Percentiles rank a stretch among this genome's conserved stretches.
phyloP scores from a whole-genome alignment of 495 filamentous ascomycete species.

The Neurospora terricola region DNA sequence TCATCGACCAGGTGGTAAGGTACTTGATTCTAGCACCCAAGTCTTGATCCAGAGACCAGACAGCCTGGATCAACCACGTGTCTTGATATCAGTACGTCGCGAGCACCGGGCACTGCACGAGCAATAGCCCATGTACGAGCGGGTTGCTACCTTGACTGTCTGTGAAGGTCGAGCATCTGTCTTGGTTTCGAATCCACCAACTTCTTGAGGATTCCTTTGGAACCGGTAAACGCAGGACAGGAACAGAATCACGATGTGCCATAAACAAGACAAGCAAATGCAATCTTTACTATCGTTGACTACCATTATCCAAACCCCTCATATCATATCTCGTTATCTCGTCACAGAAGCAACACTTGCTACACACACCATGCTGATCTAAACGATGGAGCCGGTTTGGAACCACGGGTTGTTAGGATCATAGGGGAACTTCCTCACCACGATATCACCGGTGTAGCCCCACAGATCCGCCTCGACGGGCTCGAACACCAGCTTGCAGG shows the following conservation, averaged over 20 bases:
- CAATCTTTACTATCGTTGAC: neutral
- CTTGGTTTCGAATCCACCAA: neutral
- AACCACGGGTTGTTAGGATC: conserved; percentile 27
- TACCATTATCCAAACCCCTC: neutral
- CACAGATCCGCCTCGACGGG: conserved; percentile 19
- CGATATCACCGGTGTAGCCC: conserved; percentile 32
- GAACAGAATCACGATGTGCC: neutral
- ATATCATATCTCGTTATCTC: neutral
- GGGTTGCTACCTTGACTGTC: too few species aligned
- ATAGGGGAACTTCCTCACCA: conserved; percentile 39
- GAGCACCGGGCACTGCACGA: too few species aligned
- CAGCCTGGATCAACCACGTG: neutral
- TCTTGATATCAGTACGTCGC: neutral
- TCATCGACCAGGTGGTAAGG: too few species aligned
- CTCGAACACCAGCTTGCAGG: conserved; percentile 16
- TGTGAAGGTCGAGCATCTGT: neutral
- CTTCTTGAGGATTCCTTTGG: neutral
- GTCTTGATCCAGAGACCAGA: too few species aligned
- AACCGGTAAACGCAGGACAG: neutral
- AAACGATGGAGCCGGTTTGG: conserved; percentile 17
- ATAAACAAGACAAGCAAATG: neutral
- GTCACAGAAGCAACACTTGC: neutral
- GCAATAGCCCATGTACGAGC: too few species aligned
- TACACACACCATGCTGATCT: neutral
- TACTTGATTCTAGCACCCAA: too few species aligned